Percentiles rank a stretch among this genome's conserved stretches.
phyloP scores from a whole-genome alignment of 208 protist genomes.

The Entamoeba nuttalli region DNA sequence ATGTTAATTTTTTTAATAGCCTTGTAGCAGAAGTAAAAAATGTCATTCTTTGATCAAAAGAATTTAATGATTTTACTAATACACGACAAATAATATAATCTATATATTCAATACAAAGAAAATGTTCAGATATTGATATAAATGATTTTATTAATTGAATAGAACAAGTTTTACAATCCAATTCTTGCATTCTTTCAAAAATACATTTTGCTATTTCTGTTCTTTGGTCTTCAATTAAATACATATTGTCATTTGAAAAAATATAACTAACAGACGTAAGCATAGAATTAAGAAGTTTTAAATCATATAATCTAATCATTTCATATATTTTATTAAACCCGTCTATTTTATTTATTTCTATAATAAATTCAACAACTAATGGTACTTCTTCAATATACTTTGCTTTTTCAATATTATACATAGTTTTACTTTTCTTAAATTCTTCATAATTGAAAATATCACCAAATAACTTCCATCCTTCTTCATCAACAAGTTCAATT shows the following conservation, averaged over 20 bases:
- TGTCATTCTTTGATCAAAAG: background rate
- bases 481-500: background rate
- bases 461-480: background rate
- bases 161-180: no score
- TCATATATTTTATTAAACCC: background rate
- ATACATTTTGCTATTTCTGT: background rate
- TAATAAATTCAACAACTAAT: background rate
- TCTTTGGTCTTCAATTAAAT: background rate
- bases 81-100: background rate
- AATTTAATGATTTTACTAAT: background rate
- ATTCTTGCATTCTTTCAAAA: background rate
- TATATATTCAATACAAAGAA: background rate
- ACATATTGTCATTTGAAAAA: background rate
- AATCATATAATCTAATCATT: background rate
- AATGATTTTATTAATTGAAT: background rate
- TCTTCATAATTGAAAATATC: background rate
- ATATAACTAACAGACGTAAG: background rate
- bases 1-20: background rate
- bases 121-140: background rate
- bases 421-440: background rate
- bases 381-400: background rate
- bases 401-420: background rate
- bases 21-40: background rate
- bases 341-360: background rate
- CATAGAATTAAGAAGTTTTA: background rate